These are phyloP conservation scores for Ceratobasidium sp. DNA, from an alignment of 1,284 basidiomycete species.

Conservation along the genomic window DNA sequence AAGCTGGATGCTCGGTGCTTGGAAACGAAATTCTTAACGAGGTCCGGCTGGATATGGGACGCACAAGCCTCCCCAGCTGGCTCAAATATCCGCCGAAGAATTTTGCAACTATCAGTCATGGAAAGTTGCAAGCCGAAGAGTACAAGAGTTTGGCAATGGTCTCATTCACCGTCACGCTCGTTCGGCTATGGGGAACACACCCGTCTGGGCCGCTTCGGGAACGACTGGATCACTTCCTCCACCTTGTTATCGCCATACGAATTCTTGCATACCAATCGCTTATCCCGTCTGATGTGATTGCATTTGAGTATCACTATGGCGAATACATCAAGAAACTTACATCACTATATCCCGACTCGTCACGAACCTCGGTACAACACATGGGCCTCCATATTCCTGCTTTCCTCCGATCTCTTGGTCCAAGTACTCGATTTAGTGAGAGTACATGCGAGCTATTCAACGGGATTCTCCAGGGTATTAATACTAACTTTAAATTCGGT, in stretches of 20 bases:
- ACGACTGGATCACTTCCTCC: slow-evolving; percentile 26
- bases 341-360: slow-evolving; percentile 10
- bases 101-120: slow-evolving; percentile 40
- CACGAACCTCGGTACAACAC: slow-evolving; percentile 25
- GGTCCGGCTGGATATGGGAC: slow-evolving; percentile 25
- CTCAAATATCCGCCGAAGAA: slow-evolving; percentile 27
- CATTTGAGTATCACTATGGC: neutral
- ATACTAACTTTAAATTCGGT: slow-evolving; percentile 35
- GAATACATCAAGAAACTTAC: neutral
- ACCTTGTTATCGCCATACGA: slow-evolving; percentile 13
- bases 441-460: slow-evolving; percentile 42
- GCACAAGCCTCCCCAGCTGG: slow-evolving; percentile 36
- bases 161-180: slow-evolving; percentile 45
- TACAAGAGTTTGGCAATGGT: slow-evolving; percentile 47
- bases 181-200: slow-evolving; percentile 30
- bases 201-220: neutral
- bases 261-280: slow-evolving; percentile 19
- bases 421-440: slow-evolving; percentile 18
- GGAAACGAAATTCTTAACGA: neutral
- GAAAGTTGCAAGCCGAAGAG: slow-evolving; percentile 49
- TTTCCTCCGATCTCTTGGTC: slow-evolving; percentile 29
- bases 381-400: slow-evolving; percentile 26
- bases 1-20: no score
- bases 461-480: slow-evolving; percentile 28
- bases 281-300: neutral